phyloP scores from a whole-genome alignment of 2,329 filamentous ascomycete species.

The Cladosporium phlei region DNA sequence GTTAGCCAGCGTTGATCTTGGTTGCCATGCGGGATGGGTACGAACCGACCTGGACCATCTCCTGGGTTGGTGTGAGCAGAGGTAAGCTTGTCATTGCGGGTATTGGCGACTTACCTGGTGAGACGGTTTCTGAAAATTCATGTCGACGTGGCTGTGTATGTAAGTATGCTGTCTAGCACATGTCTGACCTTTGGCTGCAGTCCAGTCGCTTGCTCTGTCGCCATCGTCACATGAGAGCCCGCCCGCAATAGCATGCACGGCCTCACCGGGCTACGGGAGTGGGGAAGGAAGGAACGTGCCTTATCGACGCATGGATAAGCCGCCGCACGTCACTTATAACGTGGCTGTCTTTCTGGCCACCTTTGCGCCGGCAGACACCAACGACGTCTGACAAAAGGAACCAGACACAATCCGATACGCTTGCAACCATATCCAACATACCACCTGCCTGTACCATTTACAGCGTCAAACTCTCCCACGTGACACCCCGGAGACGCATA shows the following conservation, averaged over 20 bases:
- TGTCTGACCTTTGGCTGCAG: too few species aligned
- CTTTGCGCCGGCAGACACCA: slow-evolving; percentile 3
- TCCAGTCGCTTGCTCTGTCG: too few species aligned
- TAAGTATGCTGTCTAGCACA: too few species aligned
- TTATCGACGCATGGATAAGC: neutral
- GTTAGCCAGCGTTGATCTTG: slow-evolving; percentile 34
- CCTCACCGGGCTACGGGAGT: too few species aligned
- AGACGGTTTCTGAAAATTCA: slow-evolving; percentile 42
- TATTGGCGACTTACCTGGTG: slow-evolving; percentile 35
- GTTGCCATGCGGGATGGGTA: slow-evolving; percentile 35
- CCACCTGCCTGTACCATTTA: neutral
- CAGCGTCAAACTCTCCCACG: neutral
- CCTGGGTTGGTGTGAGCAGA: slow-evolving; percentile 52
- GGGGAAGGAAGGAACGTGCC: too few species aligned
- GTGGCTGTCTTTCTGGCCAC: too few species aligned
- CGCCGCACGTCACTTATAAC: slow-evolving; percentile 4
- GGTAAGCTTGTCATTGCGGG: neutral
- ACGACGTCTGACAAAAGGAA: neutral
- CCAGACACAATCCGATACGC: neutral
- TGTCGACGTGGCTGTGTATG: slow-evolving; percentile 24
- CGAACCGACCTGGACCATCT: slow-evolving; percentile 99
- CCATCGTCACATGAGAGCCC: too few species aligned
- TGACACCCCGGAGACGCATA: neutral
- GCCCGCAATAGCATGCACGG: too few species aligned
- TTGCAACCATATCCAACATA: neutral